phyloP scores from a whole-genome alignment of 1,284 basidiomycete genomes.

The Coriolopsis trogii region DNA sequence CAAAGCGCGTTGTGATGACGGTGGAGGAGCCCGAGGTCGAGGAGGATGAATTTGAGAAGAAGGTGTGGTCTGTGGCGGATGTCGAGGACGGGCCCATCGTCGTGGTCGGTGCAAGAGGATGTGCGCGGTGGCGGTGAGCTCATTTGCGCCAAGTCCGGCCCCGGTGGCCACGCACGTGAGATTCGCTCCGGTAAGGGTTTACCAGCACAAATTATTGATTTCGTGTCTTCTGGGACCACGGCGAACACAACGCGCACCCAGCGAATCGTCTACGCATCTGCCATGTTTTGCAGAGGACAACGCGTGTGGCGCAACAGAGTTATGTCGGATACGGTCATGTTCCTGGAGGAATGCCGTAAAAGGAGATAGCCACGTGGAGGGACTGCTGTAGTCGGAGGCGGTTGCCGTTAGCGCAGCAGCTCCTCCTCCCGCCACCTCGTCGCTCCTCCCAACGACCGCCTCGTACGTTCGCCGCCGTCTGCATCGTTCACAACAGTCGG shows the following conservation, averaged over 20 bases:
- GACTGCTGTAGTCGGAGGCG: neutral
- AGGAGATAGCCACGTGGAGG: slow-evolving; percentile 1
- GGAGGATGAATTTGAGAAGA: slow-evolving; percentile 34
- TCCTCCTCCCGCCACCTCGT: slow-evolving; percentile 9
- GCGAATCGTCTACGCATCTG: no score
- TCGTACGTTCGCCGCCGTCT: neutral
- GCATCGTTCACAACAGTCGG: neutral
- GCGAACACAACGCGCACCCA: no score
- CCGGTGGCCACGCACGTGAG: no score
- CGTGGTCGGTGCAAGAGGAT: slow-evolving; percentile 15
- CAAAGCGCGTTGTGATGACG: slow-evolving; percentile 32
- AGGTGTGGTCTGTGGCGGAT: slow-evolving; percentile 24
- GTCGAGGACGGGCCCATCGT: slow-evolving; percentile 25
- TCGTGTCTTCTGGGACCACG: no score
- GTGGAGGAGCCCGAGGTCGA: slow-evolving; percentile 25
- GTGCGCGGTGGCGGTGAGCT: slow-evolving; percentile 23
- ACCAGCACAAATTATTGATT: no score
- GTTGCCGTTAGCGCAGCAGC: slow-evolving; percentile 8
- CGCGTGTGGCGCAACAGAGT: no score
- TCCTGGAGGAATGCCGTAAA: neutral
- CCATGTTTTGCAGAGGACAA: no score
- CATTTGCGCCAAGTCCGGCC: slow-evolving; percentile 3
- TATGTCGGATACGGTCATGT: no score
- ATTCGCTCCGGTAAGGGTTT: no score
- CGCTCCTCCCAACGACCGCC: neutral